Evolutionary conservation across 2,329 filamentous ascomycete species (phyloP).

Genomic region (Cadophora luteo-olivacea): DNA sequence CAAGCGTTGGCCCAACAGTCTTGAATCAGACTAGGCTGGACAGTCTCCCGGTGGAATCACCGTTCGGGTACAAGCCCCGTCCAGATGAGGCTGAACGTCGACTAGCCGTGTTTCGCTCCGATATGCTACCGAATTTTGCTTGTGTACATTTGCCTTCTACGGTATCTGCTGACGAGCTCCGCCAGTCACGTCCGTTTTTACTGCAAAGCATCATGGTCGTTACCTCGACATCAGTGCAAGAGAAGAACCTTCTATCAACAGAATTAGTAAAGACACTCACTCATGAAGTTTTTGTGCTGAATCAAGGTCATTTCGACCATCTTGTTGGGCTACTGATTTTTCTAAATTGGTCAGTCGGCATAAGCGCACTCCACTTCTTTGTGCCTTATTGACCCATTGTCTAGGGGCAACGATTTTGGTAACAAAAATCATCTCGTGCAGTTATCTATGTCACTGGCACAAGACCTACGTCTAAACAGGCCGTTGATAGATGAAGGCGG

Average conservation of each 20-base stretch:
- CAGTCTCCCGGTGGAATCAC: not conserved
- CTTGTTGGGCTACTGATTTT: not conserved
- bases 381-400: not conserved
- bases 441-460: not conserved
- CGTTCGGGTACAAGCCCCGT: not conserved
- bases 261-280: conserved; percentile 1
- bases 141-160: not conserved
- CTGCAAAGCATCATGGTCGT: not conserved
- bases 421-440: conserved; percentile 9
- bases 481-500: conserved; percentile 1
- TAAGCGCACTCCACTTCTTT: not conserved
- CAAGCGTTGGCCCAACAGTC: not conserved
- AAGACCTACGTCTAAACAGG: not conserved
- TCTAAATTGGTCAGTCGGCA: not conserved
- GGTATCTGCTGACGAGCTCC: not conserved
- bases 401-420: not conserved
- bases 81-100: not conserved
- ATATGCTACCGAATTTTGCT: not conserved
- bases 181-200: not conserved
- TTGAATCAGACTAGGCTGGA: not conserved
- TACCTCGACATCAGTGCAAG: not conserved
- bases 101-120: not conserved
- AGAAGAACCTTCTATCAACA: not conserved
- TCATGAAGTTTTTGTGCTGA: not conserved
- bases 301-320: not conserved